Conservation (phyloP, 2,329 filamentous ascomycete genomes). For the Diaporthe caulivora region DNA sequence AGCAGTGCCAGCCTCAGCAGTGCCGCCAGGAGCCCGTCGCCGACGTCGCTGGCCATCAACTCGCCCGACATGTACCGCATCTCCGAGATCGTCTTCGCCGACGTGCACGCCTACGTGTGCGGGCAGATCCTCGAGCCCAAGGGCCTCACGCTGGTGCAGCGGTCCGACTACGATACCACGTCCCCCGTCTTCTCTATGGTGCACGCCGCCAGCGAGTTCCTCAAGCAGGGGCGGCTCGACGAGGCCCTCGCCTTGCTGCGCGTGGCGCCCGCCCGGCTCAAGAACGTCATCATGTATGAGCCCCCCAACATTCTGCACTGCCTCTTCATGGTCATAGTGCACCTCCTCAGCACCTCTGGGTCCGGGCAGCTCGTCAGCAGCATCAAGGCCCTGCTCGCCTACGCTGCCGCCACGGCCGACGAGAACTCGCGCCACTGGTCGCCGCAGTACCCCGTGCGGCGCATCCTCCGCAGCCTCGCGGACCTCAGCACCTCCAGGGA, state of each 20-base stretch:
- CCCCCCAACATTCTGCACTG: conserved; percentile 29
- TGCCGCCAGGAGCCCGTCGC: conserved; percentile 26
- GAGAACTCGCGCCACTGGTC: conserved; percentile 32
- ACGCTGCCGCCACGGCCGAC: conserved; percentile 30
- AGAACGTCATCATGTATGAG: conserved; percentile 30
- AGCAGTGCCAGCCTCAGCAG: background rate
- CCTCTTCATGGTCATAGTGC: conserved; percentile 36
- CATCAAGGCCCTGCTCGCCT: conserved; percentile 33
- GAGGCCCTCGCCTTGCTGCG: conserved; percentile 36
- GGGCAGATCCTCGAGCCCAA: conserved; percentile 18
- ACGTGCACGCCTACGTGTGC: conserved; percentile 37
- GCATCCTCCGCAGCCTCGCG: conserved; percentile 32
- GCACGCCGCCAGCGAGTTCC: conserved; percentile 32
- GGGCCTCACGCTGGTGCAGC: conserved; percentile 4
- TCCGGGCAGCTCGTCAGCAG: conserved; percentile 21
- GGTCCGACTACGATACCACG: background rate
- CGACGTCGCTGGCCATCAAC: conserved; percentile 20
- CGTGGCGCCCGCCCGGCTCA: conserved; percentile 27
- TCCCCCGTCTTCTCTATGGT: conserved; percentile 32
- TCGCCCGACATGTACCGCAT: conserved; percentile 34
- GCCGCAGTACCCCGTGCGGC: conserved; percentile 34
- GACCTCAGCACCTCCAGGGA: conserved; percentile 19
- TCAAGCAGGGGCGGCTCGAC: conserved; percentile 30
- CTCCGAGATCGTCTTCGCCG: conserved; percentile 36
- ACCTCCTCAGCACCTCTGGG: conserved; percentile 29